Evolutionary conservation across 441 rosid species (phyloP).

Genomic region (Bocquillonia castaneifolia): DNA sequence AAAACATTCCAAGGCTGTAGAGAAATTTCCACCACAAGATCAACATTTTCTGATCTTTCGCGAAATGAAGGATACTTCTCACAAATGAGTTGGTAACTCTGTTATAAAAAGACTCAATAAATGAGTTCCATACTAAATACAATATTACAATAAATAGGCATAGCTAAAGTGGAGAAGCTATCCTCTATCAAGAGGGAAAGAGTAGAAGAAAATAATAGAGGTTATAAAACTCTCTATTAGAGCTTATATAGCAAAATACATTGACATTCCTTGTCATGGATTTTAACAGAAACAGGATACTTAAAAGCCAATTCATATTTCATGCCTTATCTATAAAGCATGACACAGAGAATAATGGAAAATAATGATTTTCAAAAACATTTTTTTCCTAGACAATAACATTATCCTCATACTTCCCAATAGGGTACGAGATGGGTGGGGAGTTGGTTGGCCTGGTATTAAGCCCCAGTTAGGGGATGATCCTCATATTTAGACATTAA

Average conservation of each 20-base stretch:
- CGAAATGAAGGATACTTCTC: slow-evolving; percentile 90
- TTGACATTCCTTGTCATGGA: neutral
- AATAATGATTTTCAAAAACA: neutral
- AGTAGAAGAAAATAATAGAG: neutral
- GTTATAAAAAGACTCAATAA: slow-evolving; percentile 20
- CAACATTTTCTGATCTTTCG: slow-evolving; percentile 90
- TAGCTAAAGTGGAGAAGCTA: neutral
- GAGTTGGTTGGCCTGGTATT: too few species aligned
- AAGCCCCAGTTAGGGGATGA: neutral
- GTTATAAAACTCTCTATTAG: neutral
- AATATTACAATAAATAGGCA: neutral
- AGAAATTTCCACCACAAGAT: slow-evolving; percentile 88
- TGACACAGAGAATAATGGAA: neutral
- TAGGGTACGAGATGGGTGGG: too few species aligned
- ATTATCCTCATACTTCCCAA: neutral
- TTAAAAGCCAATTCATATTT: neutral
- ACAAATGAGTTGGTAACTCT: slow-evolving; percentile 81
- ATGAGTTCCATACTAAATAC: slow-evolving; percentile 15
- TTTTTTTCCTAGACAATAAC: neutral
- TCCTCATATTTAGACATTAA: neutral
- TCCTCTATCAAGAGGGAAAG: neutral
- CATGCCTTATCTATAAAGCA: neutral
- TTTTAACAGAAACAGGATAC: neutral
- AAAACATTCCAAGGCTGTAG: slow-evolving; percentile 97
- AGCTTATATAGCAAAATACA: neutral